Evolutionary conservation across 2,329 filamentous ascomycete genomes (phyloP).

Genomic region (Xylariales sp.): DNA sequence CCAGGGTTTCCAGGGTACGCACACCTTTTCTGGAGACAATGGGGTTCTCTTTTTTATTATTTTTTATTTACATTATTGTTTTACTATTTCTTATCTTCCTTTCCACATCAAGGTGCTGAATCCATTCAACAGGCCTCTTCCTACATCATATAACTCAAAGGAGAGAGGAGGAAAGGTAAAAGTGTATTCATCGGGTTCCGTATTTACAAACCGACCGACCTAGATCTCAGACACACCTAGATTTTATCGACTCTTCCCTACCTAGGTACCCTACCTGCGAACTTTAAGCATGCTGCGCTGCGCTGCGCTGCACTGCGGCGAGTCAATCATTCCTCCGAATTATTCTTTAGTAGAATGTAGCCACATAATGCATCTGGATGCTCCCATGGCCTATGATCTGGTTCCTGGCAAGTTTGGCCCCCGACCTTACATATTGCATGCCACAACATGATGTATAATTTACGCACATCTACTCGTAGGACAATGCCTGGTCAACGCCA

Average conservation of each 20-base stretch:
- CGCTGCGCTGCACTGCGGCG: not conserved
- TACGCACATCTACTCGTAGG: slow-evolving; percentile 41
- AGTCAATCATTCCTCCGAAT: not conserved
- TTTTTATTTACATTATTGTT: too few relatives aligned
- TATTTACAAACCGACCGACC: not conserved
- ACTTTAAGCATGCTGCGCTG: not conserved
- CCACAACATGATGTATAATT: slow-evolving; percentile 48
- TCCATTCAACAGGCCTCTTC: too few relatives aligned
- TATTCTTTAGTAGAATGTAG: not conserved
- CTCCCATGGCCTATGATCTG: slow-evolving; percentile 9
- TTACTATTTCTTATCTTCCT: too few relatives aligned
- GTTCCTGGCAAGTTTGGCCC: slow-evolving; percentile 29
- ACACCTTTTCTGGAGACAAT: too few relatives aligned
- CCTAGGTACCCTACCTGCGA: not conserved
- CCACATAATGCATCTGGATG: slow-evolving; percentile 10
- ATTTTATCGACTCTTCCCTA: too few relatives aligned
- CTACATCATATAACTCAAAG: too few relatives aligned
- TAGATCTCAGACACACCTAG: not conserved
- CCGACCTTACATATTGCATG: slow-evolving; percentile 45
- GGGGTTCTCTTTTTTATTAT: too few relatives aligned
- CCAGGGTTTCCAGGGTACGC: too few relatives aligned
- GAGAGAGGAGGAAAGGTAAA: too few relatives aligned
- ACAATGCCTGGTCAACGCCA: slow-evolving; percentile 27
- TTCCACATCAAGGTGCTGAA: too few relatives aligned
- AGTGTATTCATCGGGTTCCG: not conserved